Percentiles rank a stretch among this genome's conserved stretches.
Evolutionary conservation across 768 basidiomycete species (phyloP).

Genomic region (Psilocybe cyanescens): DNA sequence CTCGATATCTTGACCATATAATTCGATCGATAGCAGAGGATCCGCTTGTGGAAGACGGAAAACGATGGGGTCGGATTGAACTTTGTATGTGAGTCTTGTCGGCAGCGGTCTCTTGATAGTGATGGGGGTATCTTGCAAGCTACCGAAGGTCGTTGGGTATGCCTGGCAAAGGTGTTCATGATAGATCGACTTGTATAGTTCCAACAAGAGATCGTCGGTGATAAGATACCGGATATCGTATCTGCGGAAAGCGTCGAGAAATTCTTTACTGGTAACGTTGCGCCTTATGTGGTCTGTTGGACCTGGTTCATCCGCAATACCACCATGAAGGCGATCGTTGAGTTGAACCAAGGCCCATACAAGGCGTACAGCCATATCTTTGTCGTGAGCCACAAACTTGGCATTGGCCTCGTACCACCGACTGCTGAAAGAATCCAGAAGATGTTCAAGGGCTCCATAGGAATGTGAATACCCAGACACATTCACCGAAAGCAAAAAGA

Average conservation of each 20-base stretch:
- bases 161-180: conserved; percentile 77
- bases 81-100: conserved; percentile 80
- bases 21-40: conserved; percentile 77
- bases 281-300: conserved; percentile 55
- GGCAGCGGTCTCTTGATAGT: conserved; percentile 78
- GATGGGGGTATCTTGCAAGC: conserved; percentile 56
- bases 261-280: conserved; percentile 74
- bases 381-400: conserved; percentile 76
- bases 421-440: conserved; percentile 84
- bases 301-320: conserved; percentile 66
- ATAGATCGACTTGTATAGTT: conserved; percentile 79
- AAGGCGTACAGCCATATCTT: conserved; percentile 76
- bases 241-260: conserved; percentile 80
- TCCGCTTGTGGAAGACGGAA: conserved; percentile 87
- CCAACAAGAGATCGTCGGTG: conserved; percentile 74
- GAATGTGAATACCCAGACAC: conserved; percentile 45
- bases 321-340: conserved; percentile 84
- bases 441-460: conserved; percentile 58
- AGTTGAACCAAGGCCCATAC: conserved; percentile 85
- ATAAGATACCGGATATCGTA: conserved; percentile 75
- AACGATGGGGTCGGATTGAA: conserved; percentile 87
- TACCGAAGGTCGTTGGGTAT: conserved; percentile 42
- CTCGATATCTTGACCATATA: conserved; percentile 84
- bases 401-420: conserved; percentile 93
- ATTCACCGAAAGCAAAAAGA: conserved; percentile 84